Evolutionary conservation across 805 yeast species (phyloP).

Genomic region (Sugiyamaella chiloensis): DNA sequence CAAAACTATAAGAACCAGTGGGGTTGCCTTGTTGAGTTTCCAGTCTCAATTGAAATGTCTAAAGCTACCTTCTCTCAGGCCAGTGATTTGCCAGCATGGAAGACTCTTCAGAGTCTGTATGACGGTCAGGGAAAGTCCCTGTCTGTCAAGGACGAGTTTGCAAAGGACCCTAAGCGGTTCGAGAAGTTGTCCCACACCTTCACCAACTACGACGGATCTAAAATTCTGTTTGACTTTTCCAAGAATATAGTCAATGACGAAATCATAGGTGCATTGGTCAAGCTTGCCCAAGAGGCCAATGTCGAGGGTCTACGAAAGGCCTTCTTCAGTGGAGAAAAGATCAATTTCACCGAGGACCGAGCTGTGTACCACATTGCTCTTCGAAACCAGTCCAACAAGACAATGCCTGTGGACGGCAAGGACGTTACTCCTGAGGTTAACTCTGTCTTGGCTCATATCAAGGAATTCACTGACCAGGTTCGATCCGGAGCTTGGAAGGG

Average conservation of each 20-base stretch:
- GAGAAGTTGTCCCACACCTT: slow-evolving; percentile 73
- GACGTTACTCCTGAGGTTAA: slow-evolving; percentile 92
- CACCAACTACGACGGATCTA: slow-evolving; percentile 79
- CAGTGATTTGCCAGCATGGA: slow-evolving; percentile 81
- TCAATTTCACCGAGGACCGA: slow-evolving; percentile 87
- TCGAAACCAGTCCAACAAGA: slow-evolving; percentile 84
- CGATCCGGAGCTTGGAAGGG: slow-evolving; percentile 97
- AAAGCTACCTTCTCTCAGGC: slow-evolving; percentile 56
- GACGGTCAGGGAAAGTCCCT: slow-evolving; percentile 65
- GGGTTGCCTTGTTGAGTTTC: slow-evolving; percentile 2
- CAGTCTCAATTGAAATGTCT: slow-evolving; percentile 24
- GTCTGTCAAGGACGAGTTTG: slow-evolving; percentile 75
- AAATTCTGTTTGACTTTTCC: slow-evolving; percentile 91
- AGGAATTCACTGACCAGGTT: slow-evolving; percentile 85
- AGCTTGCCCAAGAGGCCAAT: slow-evolving; percentile 85
- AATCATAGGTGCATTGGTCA: slow-evolving; percentile 60
- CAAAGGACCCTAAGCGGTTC: slow-evolving; percentile 70
- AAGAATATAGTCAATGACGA: slow-evolving; percentile 91
- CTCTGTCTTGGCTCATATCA: slow-evolving; percentile 90
- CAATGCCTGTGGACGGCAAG: slow-evolving; percentile 84
- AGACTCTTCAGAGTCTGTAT: slow-evolving; percentile 66
- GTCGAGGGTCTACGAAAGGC: slow-evolving; percentile 84
- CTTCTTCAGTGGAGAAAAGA: slow-evolving; percentile 89
- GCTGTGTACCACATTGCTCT: slow-evolving; percentile 97
- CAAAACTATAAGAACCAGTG: background rate